Base-by-base conservation (phyloP, 2,329 filamentous ascomycete genomes). In the Apiospora kogelbergensis region DNA sequence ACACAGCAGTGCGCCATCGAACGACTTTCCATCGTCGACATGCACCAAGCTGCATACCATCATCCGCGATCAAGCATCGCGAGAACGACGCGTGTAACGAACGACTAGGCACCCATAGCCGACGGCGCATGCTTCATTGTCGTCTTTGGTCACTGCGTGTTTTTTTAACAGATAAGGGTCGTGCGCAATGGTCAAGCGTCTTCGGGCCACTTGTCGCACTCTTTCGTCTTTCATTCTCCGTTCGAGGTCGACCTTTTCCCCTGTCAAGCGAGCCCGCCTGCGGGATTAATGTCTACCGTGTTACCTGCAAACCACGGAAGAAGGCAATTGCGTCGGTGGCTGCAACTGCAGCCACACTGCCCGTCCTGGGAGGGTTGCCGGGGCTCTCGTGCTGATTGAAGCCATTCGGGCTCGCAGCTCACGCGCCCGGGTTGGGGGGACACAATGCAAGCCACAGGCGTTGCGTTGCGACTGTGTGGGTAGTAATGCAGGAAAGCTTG, bases 401-500 rank as follows among this genome's bases (percentile, higher is more conserved):
- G 30, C n/a, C 30, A 60, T 22, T 45, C 53, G 26, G 17, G 10
- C 11, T 37, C 17, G 17, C n/a, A n/a, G n/a, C 5, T 57, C 53
- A 30, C 53, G 20, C 48, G 15, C 26, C 13, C 6, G 26, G 7
- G 20, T 60, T 60, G 53, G 53, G 53, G 53, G 37, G 37, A 20
- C 53, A 60, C 53, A 60, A 37, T 37, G 53, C 53, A 60, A 60
- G 53, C 17, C 17, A n/a, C 17, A 7, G 17, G 30, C 30, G 30
- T 30, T 60, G 30, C 30, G 30, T 37, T 60, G 53, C 53, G 53
- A n/a, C 2, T 11, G 53, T 60, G 53, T 60, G 53, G 53, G 53
- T 60, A 30, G 53, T 60, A 37, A 60, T 60, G 53, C 53, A 60
- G 53, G 30, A 60, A 60, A 60, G 53, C 53, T 60, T 60, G 26